These are phyloP conservation scores for Chalciporus sphaerocephalus DNA, from an alignment of 768 basidiomycete genomes.

Conservation along the genomic window DNA sequence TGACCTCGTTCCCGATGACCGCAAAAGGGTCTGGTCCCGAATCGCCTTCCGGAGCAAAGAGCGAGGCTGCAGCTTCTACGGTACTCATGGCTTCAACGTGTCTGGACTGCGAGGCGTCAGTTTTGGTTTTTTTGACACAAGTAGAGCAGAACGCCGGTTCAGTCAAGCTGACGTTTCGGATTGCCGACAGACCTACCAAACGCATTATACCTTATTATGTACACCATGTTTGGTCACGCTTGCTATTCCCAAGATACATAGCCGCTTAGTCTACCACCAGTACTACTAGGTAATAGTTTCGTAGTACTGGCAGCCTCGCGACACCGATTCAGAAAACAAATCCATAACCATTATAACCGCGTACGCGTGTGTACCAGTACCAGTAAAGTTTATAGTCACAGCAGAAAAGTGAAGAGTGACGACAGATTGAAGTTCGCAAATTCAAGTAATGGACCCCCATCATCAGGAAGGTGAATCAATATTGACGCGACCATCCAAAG, in stretches of 20 bases:
- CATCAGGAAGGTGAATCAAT: constrained; percentile 21
- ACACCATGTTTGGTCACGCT: constrained; percentile 28
- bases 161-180: constrained; percentile 10
- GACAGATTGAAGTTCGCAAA: constrained; percentile 5
- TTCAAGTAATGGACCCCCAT: constrained; percentile 15
- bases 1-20: constrained; percentile 43
- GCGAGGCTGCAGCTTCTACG: constrained; percentile 75
- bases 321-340: neutral
- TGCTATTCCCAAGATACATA: constrained; percentile 5
- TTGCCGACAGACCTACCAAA: constrained; percentile 1
- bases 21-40: constrained; percentile 61
- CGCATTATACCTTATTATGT: constrained; percentile 2
- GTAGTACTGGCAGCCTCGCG: no score
- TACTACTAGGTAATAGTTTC: no score
- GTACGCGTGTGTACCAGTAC: constrained; percentile 14
- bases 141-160: constrained; percentile 3
- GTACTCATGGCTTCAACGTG: constrained; percentile 50
- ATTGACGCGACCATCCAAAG: constrained; percentile 31
- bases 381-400: constrained; percentile 1
- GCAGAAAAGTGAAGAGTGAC: neutral
- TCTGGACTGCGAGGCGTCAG: constrained; percentile 12
- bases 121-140: constrained; percentile 12
- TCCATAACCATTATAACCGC: constrained; percentile 19
- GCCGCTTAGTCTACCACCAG: no score
- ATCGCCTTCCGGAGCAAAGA: constrained; percentile 65